Base-by-base conservation (phyloP, 352 stramenopile species). In the Phytopythium litorale region DNA sequence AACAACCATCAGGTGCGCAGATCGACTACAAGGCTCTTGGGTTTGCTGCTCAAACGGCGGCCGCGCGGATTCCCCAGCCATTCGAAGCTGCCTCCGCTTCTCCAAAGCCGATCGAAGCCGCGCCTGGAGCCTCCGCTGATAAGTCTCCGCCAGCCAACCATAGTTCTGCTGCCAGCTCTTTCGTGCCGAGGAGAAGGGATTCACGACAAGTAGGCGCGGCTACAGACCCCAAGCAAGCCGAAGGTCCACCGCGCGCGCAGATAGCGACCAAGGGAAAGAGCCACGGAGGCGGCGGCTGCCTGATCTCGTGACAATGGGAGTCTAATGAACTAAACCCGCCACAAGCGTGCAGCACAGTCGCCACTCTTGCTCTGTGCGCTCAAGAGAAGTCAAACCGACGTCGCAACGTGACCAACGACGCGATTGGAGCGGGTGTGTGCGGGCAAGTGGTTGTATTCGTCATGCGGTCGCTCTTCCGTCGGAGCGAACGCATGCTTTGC, bases 21-120 rank as follows among this genome's bases (percentile, higher is more conserved):
- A n/a, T 56, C 42, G 51, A 56, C 21, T 56, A 56, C 51, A 56
- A 56, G 19, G 32, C 51, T 3, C 51, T 56, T 9, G 30, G 51
- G 1, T 56, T 56, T 45, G 7, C 51, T 19, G 15, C 51, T 43
- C 51, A 56, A 9, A 4, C 51, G 6, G 16, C 15, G 3, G 30
- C 12, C 12, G 8, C 18, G 6, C 32, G 51, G 19, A 23, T 8
- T 7, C 7, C 32, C 32, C 45, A 51, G 30, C 21, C 45, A 15
- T 19, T 28, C n/a, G 42, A 49, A 49, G 7, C 42, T 16, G n/a
- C 1, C 1, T 28, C 42, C 2, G 8, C 16, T 28, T 9, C 19
- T 49, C 42, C 43, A 16, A 28, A 13, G 19, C 5, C 43, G 11
- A 50, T 7, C 5, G 43, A 12, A 7, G 11, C n/a, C 7, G 19